These are phyloP conservation scores for Albifimbria verrucaria DNA, from an alignment of 2,329 filamentous ascomycete species.

Conservation along the genomic window DNA sequence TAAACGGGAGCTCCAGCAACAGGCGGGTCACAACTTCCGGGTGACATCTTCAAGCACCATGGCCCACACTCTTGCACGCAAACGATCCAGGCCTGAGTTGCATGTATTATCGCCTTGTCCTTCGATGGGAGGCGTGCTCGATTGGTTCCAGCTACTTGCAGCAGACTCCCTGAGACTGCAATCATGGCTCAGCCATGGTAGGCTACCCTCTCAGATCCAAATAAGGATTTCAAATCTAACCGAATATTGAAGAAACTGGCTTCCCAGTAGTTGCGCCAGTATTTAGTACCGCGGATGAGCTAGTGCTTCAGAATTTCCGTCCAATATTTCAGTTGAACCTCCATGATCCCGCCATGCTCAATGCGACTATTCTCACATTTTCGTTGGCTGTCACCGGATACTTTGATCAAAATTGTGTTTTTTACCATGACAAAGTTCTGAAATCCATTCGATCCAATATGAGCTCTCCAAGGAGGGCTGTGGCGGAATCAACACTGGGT, in stretches of 20 bases:
- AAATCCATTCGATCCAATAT: slow-evolving; percentile 31
- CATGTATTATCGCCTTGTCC: no score
- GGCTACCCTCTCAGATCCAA: not conserved
- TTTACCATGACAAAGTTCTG: slow-evolving; percentile 30
- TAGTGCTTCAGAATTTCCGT: slow-evolving; percentile 33
- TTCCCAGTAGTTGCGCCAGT: slow-evolving; percentile 27
- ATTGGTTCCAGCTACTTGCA: no score
- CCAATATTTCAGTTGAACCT: slow-evolving; percentile 29
- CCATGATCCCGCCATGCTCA: slow-evolving; percentile 33
- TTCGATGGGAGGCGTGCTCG: no score
- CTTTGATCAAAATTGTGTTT: slow-evolving; percentile 29
- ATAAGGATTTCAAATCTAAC: not conserved
- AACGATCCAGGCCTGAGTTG: accelerated
- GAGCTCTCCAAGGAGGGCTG: slow-evolving; percentile 17
- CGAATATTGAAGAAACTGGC: slow-evolving; percentile 13
- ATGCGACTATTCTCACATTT: slow-evolving; percentile 36
- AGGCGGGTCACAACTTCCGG: slow-evolving; percentile 8
- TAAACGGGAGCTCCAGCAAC: slow-evolving; percentile 11
- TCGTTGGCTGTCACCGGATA: slow-evolving; percentile 23
- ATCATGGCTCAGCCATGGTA: accelerated
- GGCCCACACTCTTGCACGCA: accelerated
- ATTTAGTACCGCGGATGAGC: slow-evolving; percentile 32
- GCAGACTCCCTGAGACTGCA: no score
- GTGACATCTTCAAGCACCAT: not conserved
- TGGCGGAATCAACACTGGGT: slow-evolving; percentile 34